Conservation (phyloP, 495 filamentous ascomycete genomes). For the Tuber brumale region DNA sequence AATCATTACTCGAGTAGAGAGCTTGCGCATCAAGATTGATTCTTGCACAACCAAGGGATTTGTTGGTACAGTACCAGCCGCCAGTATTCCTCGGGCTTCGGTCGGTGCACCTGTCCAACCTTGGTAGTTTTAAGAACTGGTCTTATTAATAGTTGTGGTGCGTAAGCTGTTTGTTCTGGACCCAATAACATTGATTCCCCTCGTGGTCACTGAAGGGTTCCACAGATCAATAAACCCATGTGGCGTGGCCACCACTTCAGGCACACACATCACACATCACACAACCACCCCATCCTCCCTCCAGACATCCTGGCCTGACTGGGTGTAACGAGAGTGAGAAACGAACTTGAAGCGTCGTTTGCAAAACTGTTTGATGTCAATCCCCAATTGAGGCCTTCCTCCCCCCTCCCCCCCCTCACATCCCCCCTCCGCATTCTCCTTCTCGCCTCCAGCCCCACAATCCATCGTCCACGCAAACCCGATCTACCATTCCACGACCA, state of each 20-base stretch:
- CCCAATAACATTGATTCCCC: neutral
- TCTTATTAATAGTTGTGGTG: neutral
- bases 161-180: neutral
- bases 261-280: neutral
- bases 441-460: neutral
- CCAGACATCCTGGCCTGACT: neutral
- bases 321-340: neutral
- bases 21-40: neutral
- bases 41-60: no score
- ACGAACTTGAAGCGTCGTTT: neutral
- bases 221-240: neutral
- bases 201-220: neutral
- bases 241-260: conserved; percentile 1
- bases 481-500: neutral
- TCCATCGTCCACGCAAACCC: conserved; percentile 4
- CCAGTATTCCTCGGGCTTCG: neutral
- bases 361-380: conserved; percentile 1
- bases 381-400: neutral
- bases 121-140: neutral
- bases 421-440: neutral
- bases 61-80: no score
- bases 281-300: neutral
- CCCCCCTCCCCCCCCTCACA: neutral
- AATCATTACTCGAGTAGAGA: neutral
- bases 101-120: neutral